Evolutionary conservation across 2,329 filamentous ascomycete genomes (phyloP), one percentile per base, ranked within the genome.

Genomic region (Fusarium citri): DNA sequence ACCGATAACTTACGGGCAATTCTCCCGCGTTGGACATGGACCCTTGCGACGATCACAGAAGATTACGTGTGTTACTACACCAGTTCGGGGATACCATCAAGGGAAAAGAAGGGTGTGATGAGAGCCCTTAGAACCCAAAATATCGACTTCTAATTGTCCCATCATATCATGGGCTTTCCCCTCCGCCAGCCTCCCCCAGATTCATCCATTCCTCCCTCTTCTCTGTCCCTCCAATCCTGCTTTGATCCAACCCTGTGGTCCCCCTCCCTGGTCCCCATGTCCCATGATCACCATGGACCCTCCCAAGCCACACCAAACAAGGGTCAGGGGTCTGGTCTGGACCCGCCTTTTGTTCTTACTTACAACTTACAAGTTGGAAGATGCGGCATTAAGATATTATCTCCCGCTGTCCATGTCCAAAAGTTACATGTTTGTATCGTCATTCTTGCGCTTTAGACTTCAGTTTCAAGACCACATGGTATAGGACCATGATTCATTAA

Each of bases 21-120:
- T 51, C 23, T 48, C 43, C 54, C 30, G 30, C 51, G 26, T 50
- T 20, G 41, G 28, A 30, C 28, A 14, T 59, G 53, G 47, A 71
- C 50, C 66, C 60, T 57, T 50, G 50, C 43, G 59, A 45, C 55
- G 64, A 71, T 70, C 58, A 64, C 18, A 23, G 42, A 55, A 61
- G 49, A 71, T 70, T 70, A 71, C 68, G 68, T 70, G 68, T 59
- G 49, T 55, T 66, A 60, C 46, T 49, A 66, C 55, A 30, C 48
- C 64, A 49, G 45, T 50, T 47, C 31, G 40, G 51, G 22, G 51
- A 66, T 65, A 20, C 55, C 42, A 60, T 50, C 43, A 45, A 12
- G n/a, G 25, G 31, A 37, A 40, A 50, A 55, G 68, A 60, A 65
- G 68, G 68, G 68, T 70, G 68, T 68, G 46, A 50, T 70, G 50